Evolutionary conservation across 495 filamentous ascomycete genomes (phyloP).

Genomic region (Neurospora sp.): DNA sequence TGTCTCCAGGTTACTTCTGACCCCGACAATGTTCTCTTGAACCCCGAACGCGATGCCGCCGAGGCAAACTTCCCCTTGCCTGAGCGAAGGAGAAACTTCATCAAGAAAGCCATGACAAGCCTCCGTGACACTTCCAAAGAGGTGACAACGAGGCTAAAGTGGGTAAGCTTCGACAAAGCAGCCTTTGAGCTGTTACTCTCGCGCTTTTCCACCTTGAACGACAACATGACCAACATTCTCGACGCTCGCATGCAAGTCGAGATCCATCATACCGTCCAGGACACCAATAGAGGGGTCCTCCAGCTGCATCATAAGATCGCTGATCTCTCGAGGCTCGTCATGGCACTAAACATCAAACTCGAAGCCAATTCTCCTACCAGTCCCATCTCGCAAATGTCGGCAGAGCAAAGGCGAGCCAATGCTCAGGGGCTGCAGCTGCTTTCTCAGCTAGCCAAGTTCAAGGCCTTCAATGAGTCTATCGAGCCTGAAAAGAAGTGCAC

Average conservation of each 20-base stretch:
- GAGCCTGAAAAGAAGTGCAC: conserved; percentile 16
- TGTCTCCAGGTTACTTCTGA: conserved; percentile 22
- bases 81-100: conserved; percentile 23
- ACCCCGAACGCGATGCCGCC: conserved; percentile 28
- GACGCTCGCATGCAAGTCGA: conserved; percentile 34
- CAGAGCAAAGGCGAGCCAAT: conserved; percentile 20
- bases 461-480: conserved; percentile 37
- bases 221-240: conserved; percentile 36
- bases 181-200: conserved; percentile 32
- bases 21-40: conserved; percentile 17
- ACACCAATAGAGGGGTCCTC: conserved; percentile 35
- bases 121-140: conserved; percentile 21
- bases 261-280: conserved; percentile 33
- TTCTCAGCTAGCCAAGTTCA: conserved; percentile 36
- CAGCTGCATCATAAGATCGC: conserved; percentile 33
- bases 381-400: conserved; percentile 16
- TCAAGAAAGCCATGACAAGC: conserved; percentile 31
- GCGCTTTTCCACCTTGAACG: conserved; percentile 30
- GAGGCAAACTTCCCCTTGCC: conserved; percentile 28
- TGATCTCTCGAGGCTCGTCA: conserved; percentile 30
- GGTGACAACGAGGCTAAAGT: conserved; percentile 21
- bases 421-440: conserved; percentile 25
- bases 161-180: conserved; percentile 35
- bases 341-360: conserved; percentile 28
- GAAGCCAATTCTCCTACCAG: conserved; percentile 11